These are phyloP conservation scores for Protomyces pachydermus DNA, from an alignment of 1,139 yeast species.

Conservation along the genomic window DNA sequence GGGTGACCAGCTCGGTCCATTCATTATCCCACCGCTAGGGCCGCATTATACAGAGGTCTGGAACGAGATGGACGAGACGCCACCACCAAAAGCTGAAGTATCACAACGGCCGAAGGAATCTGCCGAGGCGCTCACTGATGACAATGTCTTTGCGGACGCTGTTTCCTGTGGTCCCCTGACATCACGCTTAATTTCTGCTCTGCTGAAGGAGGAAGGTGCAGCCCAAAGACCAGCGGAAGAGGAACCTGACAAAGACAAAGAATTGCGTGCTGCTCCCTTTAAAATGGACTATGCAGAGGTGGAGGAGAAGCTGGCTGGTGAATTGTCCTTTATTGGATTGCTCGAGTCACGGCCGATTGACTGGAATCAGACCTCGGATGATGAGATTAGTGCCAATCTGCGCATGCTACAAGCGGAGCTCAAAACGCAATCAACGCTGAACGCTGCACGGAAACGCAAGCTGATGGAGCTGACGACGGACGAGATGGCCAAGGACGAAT, in stretches of 20 bases:
- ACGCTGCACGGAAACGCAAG: slow-evolving; percentile 61
- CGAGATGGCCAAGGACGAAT: slow-evolving; percentile 93
- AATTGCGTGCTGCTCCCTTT: slow-evolving; percentile 14
- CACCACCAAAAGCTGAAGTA: not conserved
- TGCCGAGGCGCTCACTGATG: slow-evolving; percentile 57
- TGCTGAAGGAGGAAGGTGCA: slow-evolving; percentile 50
- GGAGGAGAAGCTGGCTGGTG: slow-evolving; percentile 83
- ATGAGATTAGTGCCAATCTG: slow-evolving; percentile 83
- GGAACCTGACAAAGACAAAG: slow-evolving; percentile 34
- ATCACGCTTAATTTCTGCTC: slow-evolving; percentile 75
- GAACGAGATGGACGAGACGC: slow-evolving; percentile 65
- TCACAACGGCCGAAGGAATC: slow-evolving; percentile 44
- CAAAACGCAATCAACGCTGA: slow-evolving; percentile 55
- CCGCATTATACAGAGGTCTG: slow-evolving; percentile 74
- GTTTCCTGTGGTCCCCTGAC: slow-evolving; percentile 91
- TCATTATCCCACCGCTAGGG: slow-evolving; percentile 73
- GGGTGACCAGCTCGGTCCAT: slow-evolving; percentile 39
- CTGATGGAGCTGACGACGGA: slow-evolving; percentile 76
- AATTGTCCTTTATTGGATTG: slow-evolving; percentile 84
- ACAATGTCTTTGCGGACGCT: slow-evolving; percentile 61
- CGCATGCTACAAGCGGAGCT: slow-evolving; percentile 67
- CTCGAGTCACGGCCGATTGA: slow-evolving; percentile 55
- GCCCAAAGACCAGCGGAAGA: slow-evolving; percentile 38
- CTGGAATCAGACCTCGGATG: slow-evolving; percentile 72
- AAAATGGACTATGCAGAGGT: slow-evolving; percentile 64